Percentiles rank a stretch among this genome's conserved stretches.
These are phyloP conservation scores for Daldinia decipiens DNA, from an alignment of 495 filamentous ascomycete genomes.

Conservation along the genomic window DNA sequence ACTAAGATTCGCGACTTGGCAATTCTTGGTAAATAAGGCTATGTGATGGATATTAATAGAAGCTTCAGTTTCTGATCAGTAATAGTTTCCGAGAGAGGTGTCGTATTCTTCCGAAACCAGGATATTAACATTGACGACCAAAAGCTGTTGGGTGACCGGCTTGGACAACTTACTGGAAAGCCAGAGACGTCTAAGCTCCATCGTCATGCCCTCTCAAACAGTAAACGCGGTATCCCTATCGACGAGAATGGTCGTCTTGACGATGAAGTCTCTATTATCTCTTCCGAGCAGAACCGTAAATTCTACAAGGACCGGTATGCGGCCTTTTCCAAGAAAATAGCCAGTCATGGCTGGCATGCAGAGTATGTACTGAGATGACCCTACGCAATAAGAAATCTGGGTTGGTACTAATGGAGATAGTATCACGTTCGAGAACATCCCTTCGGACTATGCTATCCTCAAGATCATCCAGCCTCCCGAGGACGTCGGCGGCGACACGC, in stretches of 20 bases:
- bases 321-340: conserved; percentile 57
- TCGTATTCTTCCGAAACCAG: conserved; percentile 78
- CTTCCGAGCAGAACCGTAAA: conserved; percentile 68
- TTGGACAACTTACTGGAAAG: conserved; percentile 73
- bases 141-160: conserved; percentile 69
- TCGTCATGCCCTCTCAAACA: conserved; percentile 67
- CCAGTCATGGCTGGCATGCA: conserved; percentile 51
- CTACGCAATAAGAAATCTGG: not conserved
- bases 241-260: conserved; percentile 67
- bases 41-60: not conserved
- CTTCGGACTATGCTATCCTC: conserved; percentile 70
- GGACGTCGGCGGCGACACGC: conserved; percentile 70
- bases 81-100: conserved; percentile 75
- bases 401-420: conserved; percentile 47
- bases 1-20: conserved; percentile 73
- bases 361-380: conserved; percentile 40
- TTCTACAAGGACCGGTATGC: conserved; percentile 68
- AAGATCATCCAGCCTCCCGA: conserved; percentile 66
- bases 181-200: conserved; percentile 69
- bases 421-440: conserved; percentile 70
- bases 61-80: conserved; percentile 35
- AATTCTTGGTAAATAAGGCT: conserved; percentile 63
- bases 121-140: conserved; percentile 71
- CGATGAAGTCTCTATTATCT: conserved; percentile 77
- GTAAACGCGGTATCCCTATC: conserved; percentile 57